Evolutionary conservation across 2,329 filamentous ascomycete genomes (phyloP), one percentile per base, ranked within the genome.

Genomic region (Aspergillus sp.): DNA sequence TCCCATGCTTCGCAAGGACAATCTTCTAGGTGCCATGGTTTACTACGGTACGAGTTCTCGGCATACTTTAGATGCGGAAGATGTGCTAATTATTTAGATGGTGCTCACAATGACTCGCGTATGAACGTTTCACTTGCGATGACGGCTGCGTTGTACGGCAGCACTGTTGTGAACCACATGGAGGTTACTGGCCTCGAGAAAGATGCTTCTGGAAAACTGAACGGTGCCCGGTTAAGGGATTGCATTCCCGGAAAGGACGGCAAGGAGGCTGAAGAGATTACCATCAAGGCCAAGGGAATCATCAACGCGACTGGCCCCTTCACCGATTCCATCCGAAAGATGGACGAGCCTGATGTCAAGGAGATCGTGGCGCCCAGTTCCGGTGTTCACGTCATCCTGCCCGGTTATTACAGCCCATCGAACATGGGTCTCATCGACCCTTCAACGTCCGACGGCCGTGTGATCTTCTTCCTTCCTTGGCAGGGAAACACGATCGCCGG

Each of bases 401-500:
- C 92, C 23, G 92, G 92, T 52, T 96, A 95, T 81, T 95, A 90
- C 82, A 91, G 89, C 70, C 92, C 92, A 48, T 85, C 88, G 22
- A 89, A 93, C 72, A 95, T 96, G 91, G 92, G 92, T 64, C 83
- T 96, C 46, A 91, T 96, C 69, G 92, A 96, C 71, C 92, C 92
- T 5, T 87, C 88, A 46, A 95, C 92, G 2, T 96, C 92, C 1
- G 92, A 96, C 72, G 92, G 92, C 22, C 87, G 92, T 74, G 92
- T 96, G 54, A 94, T 96, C 72, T 96, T 96, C 86, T 96, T 96
- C 84, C 83, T 96, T 46, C 92, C 92, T 23, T 96, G 92, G 92
- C 92, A 96, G 80, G 92, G 92, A 53, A 95, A 95, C 79, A 96
- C 92, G 15, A 95, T 96, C 72, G 92, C 92, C 50, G 92, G 92